Base-by-base conservation (phyloP, 2,329 filamentous ascomycete species). In the Rutstroemia sp. region DNA sequence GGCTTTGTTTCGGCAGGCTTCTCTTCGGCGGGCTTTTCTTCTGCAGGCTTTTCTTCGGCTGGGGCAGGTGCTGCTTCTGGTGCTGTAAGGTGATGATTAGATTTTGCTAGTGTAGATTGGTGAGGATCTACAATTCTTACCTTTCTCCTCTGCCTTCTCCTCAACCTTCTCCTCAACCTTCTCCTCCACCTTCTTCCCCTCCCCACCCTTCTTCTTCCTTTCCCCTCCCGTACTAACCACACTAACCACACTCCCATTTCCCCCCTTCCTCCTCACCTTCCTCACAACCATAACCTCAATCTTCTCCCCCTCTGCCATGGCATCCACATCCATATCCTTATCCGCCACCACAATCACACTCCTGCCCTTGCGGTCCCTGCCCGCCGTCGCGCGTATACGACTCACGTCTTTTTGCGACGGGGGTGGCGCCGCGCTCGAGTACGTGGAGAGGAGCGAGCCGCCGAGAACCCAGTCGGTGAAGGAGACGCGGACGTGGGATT, bases 381-480 rank as follows among this genome's bases (percentile, higher is more conserved):
- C 46, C 23, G 21, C 39, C 34, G 44, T 59, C 17, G 44, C 52
- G 17, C 41, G 52, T 47, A 45, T 51, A 16, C 46, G 34, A 23
- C 17, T 45, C 44, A 12, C 21, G 39, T 54, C 42, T 16, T 19
- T 54, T 23, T 49, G 27, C 8, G 23, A 23, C 27, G 34, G 23
- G 16, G 45, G 12, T 42, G 53, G 17, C 27, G 30, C 34, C 7
- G 51, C 42, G 12, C 49, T 34, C 1, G 57, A 54, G 8, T 30
- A 48, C 4, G 57, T 34, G 9, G 58, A 59, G 38, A 65, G 23
- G n/a, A 68, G 57, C 3, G 61, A 59, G 42, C 66, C 65, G 16
- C 66, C 65, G 10, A 67, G 56, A 3, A 65, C 54, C 67, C 67
- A 68, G 46, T 61, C 65, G n/a, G 62, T 63, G 39, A 68, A 63